A percentile compares a stretch with the other conserved stretches of the same genome.
Conservation (phyloP, 352 stramenopile species). For the Globisporangium polare region DNA sequence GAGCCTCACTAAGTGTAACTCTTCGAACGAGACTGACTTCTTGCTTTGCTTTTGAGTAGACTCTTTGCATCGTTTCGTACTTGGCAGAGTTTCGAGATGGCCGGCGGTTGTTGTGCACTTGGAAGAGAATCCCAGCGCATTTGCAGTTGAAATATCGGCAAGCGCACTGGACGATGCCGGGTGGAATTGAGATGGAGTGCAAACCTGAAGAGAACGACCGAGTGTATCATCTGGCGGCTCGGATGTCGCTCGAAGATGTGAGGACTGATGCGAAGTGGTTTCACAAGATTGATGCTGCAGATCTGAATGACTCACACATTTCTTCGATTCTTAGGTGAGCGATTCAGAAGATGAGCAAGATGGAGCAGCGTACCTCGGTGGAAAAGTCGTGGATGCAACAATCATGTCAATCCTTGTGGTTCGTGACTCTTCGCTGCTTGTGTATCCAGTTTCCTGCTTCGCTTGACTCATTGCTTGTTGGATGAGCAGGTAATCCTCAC, state of each 20-base stretch:
- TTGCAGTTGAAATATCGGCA: constrained; percentile 20
- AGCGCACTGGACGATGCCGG: constrained; percentile 15
- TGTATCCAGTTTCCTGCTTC: neutral
- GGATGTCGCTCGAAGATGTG: neutral
- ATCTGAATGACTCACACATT: neutral
- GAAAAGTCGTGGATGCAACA: constrained; percentile 18
- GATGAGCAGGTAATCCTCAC: neutral
- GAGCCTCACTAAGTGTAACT: neutral
- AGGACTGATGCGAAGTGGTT: neutral
- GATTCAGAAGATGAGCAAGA: constrained; percentile 13
- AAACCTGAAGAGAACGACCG: constrained; percentile 27
- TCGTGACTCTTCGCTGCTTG: neutral
- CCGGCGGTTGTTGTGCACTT: constrained; percentile 20
- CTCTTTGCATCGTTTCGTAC: constrained; percentile 26
- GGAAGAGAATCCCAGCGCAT: constrained; percentile 24
- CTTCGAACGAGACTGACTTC: neutral
- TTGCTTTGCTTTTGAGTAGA: constrained; percentile 11
- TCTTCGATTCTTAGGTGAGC: too few species aligned
- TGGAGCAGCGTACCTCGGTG: constrained; percentile 17
- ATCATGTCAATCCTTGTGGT: constrained; percentile 26
- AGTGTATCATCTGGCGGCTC: constrained; percentile 21
- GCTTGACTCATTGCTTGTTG: neutral
- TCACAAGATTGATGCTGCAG: neutral
- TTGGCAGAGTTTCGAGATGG: constrained; percentile 28
- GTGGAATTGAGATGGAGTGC: constrained; percentile 15